Evolutionary conservation across 2,329 filamentous ascomycete species (phyloP).

Genomic region (Ophiocordyceps robertsii): DNA sequence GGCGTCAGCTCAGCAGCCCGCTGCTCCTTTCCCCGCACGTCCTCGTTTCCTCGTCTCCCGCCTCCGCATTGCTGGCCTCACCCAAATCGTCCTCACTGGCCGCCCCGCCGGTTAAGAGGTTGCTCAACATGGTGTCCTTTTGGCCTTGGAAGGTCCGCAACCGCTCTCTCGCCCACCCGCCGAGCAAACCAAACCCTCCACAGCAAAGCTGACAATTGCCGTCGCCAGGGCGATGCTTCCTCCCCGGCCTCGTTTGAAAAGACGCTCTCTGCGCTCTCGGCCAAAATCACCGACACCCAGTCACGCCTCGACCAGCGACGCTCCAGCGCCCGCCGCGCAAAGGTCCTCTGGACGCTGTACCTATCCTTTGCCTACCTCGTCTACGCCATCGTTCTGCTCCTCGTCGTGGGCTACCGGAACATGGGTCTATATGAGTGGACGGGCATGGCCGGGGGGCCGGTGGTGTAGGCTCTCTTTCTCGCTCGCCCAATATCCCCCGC

Average conservation of each 20-base stretch:
- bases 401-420: slow-evolving; percentile 74
- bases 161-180: background rate
- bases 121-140: slow-evolving; percentile 7
- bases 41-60: background rate
- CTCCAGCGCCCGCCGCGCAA: slow-evolving; percentile 60
- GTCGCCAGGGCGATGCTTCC: slow-evolving; percentile 55
- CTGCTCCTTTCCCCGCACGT: background rate
- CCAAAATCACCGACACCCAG: slow-evolving; percentile 67
- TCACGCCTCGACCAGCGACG: slow-evolving; percentile 61
- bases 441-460: slow-evolving; percentile 62
- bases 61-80: background rate
- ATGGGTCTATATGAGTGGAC: slow-evolving; percentile 69
- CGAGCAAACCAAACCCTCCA: too few species aligned
- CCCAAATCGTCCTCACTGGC: background rate
- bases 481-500: background rate
- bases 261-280: slow-evolving; percentile 65
- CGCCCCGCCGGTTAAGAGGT: background rate
- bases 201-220: background rate
- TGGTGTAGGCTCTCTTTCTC: slow-evolving; percentile 42
- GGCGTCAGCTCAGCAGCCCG: background rate
- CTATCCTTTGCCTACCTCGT: slow-evolving; percentile 82
- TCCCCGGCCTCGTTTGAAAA: slow-evolving; percentile 92
- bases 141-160: slow-evolving; percentile 10
- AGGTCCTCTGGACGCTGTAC: slow-evolving; percentile 82
- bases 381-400: slow-evolving; percentile 63